Evolutionary conservation across 2,329 filamentous ascomycete genomes (phyloP).

Genomic region (Colletotrichum caudatum): DNA sequence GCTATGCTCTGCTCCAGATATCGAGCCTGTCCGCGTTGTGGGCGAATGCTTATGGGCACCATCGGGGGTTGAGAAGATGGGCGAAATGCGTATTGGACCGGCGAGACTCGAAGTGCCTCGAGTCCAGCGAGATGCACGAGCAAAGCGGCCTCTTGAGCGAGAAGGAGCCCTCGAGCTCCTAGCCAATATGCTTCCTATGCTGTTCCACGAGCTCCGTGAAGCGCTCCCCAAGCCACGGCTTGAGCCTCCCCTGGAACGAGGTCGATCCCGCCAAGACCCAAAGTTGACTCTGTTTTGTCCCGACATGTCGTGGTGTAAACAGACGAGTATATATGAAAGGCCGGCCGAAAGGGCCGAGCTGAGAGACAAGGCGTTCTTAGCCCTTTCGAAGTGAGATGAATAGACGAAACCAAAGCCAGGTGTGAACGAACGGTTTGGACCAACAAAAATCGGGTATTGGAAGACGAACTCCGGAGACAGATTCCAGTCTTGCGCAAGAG

Average conservation of each 20-base stretch:
- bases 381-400: neutral
- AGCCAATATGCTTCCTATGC: neutral
- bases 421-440: neutral
- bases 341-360: too few relatives aligned
- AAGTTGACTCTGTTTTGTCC: neutral
- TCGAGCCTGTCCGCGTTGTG: neutral
- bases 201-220: neutral
- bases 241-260: neutral
- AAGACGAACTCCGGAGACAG: neutral
- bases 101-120: slow-evolving; percentile 11
- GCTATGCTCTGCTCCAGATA: neutral
- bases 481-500: neutral
- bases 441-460: neutral
- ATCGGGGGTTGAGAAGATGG: slow-evolving; percentile 20
- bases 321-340: too few relatives aligned
- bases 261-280: slow-evolving; percentile 1
- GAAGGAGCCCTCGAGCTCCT: neutral
- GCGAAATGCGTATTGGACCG: slow-evolving; percentile 9
- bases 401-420: neutral
- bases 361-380: neutral
- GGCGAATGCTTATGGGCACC: neutral
- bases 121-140: neutral
- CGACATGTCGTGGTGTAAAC: neutral
- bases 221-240: neutral
- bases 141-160: neutral